These are phyloP conservation scores for Chimonanthus praecox DNA, from an alignment of 164 flowering plant species.

Conservation along the genomic window DNA sequence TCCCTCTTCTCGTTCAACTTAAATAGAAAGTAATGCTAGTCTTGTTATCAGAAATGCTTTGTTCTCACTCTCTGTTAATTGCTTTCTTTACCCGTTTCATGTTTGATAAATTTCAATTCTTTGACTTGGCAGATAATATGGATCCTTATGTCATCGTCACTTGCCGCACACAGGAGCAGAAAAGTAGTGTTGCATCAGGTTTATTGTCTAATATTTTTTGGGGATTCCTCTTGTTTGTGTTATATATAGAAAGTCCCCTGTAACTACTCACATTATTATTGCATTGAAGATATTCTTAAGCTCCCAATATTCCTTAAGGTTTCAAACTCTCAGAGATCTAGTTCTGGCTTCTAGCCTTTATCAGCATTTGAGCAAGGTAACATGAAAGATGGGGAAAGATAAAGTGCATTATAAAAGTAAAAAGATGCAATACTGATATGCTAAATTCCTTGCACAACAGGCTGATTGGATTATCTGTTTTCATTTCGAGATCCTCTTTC, in stretches of 20 bases:
- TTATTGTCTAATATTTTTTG: background rate
- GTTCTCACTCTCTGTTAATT: background rate
- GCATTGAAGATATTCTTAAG: background rate
- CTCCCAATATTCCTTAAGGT: no score
- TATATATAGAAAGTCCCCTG: background rate
- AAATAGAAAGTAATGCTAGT: background rate
- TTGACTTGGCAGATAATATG: conserved; percentile 46
- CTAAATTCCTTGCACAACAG: background rate
- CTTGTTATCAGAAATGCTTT: background rate
- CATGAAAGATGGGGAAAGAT: background rate
- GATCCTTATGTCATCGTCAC: conserved; percentile 76
- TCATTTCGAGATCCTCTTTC: no score
- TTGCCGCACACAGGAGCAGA: conserved; percentile 76
- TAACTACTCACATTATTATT: background rate
- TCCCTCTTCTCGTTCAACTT: no score
- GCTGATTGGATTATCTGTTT: no score
- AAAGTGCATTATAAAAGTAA: background rate
- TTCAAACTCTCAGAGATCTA: background rate
- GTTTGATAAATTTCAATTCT: conserved; percentile 5
- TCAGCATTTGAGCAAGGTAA: background rate
- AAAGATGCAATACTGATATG: no score
- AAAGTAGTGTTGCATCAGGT: conserved; percentile 85
- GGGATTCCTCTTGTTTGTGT: background rate
- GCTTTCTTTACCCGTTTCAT: background rate
- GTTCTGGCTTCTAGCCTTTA: background rate